These are phyloP conservation scores for Flueggea neowawraea DNA, from an alignment of 441 rosid species.

Conservation along the genomic window DNA sequence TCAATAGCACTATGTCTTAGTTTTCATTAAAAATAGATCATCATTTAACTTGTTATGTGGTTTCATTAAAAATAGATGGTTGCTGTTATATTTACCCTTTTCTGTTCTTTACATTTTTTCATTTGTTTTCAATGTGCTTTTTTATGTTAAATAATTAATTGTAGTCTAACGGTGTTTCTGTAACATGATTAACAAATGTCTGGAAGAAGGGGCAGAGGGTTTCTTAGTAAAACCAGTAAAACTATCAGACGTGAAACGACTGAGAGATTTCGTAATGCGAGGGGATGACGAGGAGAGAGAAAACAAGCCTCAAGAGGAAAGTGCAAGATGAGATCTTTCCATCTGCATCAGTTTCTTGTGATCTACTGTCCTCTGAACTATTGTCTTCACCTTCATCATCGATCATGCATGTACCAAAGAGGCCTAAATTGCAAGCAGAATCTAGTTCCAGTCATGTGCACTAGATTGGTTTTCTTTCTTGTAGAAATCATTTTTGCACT, in stretches of 20 bases:
- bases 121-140: too few species aligned
- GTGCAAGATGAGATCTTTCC: conserved; percentile 23
- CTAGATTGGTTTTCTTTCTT: background rate
- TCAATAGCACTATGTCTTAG: too few species aligned
- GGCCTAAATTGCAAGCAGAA: conserved; percentile 19
- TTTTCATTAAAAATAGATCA: too few species aligned
- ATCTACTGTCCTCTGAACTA: too few species aligned
- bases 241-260: conserved; percentile 62
- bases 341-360: too few species aligned
- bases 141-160: too few species aligned
- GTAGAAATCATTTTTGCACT: too few species aligned
- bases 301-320: conserved; percentile 39
- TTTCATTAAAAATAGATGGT: too few species aligned
- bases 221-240: conserved; percentile 77
- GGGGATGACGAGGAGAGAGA: conserved; percentile 32
- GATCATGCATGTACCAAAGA: conserved; percentile 8
- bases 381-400: conserved; percentile 15
- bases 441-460: conserved; percentile 1
- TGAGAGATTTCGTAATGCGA: conserved; percentile 52
- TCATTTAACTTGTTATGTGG: too few species aligned
- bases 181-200: conserved; percentile 45
- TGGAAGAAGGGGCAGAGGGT: conserved; percentile 91
- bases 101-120: too few species aligned
- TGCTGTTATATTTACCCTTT: too few species aligned
- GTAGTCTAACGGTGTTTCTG: too few species aligned